Conservation (phyloP, 495 filamentous ascomycete species). For the Letharia columbiana region DNA sequence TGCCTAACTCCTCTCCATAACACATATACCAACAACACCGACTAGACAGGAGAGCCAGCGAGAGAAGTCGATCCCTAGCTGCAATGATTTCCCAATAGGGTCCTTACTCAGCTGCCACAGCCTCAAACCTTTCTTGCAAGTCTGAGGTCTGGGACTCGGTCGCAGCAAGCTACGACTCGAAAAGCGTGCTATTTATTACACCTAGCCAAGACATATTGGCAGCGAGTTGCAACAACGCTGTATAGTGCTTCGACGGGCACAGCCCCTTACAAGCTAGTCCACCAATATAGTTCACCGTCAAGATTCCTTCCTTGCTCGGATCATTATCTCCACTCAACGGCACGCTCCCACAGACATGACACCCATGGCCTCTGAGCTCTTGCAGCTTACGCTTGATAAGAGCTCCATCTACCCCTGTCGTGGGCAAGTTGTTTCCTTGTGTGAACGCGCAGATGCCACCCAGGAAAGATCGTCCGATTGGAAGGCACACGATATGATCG, state of each 20-base stretch:
- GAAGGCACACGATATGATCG: conserved; percentile 16
- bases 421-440: conserved; percentile 8
- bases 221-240: neutral
- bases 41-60: no score
- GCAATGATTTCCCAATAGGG: neutral
- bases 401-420: neutral
- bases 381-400: neutral
- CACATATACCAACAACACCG: no score
- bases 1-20: no score
- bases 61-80: no score
- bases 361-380: conserved; percentile 17
- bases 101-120: neutral
- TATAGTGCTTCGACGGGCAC: conserved; percentile 10
- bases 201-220: neutral
- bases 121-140: neutral
- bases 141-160: neutral
- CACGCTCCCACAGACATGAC: conserved; percentile 16
- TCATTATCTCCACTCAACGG: conserved; percentile 16
- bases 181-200: neutral
- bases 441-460: conserved; percentile 15
- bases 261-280: conserved; percentile 6
- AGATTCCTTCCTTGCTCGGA: conserved; percentile 12
- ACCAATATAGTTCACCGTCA: conserved; percentile 18
- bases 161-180: neutral
- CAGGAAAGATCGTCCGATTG: neutral